Conservation (phyloP, 2,329 filamentous ascomycete genomes). For the Phialocephala subalpina region DNA sequence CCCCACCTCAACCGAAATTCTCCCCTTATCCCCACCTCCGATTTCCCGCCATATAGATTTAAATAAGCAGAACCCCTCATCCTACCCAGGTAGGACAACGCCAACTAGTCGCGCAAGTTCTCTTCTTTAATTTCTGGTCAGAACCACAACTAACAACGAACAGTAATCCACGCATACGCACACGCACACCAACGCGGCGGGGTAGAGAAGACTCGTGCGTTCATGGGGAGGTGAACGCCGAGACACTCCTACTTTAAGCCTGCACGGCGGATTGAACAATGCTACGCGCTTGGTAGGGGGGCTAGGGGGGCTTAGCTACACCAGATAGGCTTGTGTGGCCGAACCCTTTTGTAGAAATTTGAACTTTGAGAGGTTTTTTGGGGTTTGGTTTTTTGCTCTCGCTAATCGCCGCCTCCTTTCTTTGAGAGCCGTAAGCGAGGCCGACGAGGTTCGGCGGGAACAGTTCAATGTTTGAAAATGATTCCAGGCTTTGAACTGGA, state of each 20-base stretch:
- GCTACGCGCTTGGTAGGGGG: too few species aligned
- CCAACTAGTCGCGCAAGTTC: neutral
- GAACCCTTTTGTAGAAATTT: neutral
- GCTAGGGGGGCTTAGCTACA: neutral
- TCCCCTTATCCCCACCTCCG: neutral
- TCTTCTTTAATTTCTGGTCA: neutral
- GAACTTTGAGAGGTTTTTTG: neutral
- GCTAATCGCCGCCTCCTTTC: neutral
- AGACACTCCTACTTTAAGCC: neutral
- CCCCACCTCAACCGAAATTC: neutral
- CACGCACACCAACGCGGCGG: neutral
- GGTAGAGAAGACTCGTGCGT: neutral
- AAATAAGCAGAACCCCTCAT: neutral
- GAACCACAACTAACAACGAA: neutral
- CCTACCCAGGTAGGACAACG: neutral
- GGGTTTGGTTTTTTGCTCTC: neutral
- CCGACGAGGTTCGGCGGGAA: neutral
- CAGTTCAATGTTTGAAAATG: neutral
- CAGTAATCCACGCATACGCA: neutral
- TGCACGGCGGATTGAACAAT: constrained; percentile 1
- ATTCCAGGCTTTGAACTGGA: neutral
- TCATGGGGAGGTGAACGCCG: neutral
- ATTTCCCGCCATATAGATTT: neutral
- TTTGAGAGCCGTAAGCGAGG: neutral
- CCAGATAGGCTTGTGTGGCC: neutral